Evolutionary conservation across 2,329 filamentous ascomycete species (phyloP), one percentile per base, ranked within the genome.

Genomic region (Delphinella strobiligena): DNA sequence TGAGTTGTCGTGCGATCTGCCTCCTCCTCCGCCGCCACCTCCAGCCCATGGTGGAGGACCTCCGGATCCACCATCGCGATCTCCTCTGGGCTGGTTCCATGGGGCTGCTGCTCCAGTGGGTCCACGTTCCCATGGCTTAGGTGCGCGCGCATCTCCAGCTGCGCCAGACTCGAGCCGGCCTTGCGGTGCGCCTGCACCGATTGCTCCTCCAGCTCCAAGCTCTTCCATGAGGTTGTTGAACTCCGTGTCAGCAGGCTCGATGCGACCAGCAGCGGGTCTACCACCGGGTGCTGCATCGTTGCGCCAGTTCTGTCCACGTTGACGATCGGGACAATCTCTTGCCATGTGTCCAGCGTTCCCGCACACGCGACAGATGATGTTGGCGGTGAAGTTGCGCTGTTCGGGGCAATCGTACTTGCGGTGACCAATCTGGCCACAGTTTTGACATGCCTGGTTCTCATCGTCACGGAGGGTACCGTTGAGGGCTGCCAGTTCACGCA

Each of bases 221-320:
- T 96, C 91, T 75, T 93, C 82, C 87, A 98, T 94, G 56, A 98
- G 85, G 78, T 89, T 86, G 75, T 96, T 88, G 65, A 94, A 91
- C 63, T 98, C 91, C 49, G 80, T 83, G 69, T 94, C 86, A 47
- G 82, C 84, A 51, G 73, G 72, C 46, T 80, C 82, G 56, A 87
- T 75, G 47, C 59, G 54, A 59, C 65, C 63, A 44, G 67, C 64
- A 36, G 62, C 62, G 49, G 66, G 61, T 45, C 62, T 62, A 38
- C 49, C 50, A 39, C 59, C 55, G 24, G 40, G 45, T 16, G 12
- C 8, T 32, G 43, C 66, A 43, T 74, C 74, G 55, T 94, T 94
- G 54, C 91, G 87, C 85, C 86, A 95, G 61, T 83, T 88, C 34
- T 80, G 78, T 53, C 91, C 91, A 57, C 84, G 79, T 67, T 91